These are phyloP conservation scores for Leishmania tarentolae DNA, from an alignment of 208 protist genomes.

Conservation along the genomic window DNA sequence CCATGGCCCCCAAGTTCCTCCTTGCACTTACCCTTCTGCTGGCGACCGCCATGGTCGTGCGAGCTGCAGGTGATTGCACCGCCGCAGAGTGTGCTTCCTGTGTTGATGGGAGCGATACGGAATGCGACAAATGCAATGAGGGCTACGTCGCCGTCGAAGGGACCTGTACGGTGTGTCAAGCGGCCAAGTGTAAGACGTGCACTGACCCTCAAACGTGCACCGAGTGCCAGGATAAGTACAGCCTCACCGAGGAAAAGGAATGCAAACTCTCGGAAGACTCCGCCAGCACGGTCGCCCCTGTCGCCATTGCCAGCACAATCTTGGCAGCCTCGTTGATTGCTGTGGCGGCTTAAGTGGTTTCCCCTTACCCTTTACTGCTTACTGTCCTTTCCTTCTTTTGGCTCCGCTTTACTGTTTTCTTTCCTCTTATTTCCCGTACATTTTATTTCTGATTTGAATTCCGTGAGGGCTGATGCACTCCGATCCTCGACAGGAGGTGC, in stretches of 20 bases:
- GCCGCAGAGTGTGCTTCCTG: background rate
- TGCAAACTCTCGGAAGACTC: background rate
- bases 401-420: no score
- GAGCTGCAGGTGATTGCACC: background rate
- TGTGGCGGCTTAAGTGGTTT: background rate
- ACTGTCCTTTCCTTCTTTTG: no score
- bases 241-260: background rate
- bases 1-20: conserved; percentile 3
- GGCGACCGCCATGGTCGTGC: conserved; percentile 1
- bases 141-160: background rate
- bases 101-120: background rate
- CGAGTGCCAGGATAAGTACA: no score
- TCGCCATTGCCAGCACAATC: background rate
- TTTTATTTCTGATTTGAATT: background rate
- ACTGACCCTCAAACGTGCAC: background rate
- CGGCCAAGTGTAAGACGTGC: conserved; percentile 6
- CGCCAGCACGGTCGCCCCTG: background rate
- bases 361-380: background rate
- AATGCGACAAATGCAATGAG: background rate
- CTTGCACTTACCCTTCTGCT: conserved; percentile 6
- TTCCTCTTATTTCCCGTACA: background rate
- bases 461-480: background rate
- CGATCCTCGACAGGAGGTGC: no score
- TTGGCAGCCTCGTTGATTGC: background rate
- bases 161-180: background rate